These are phyloP conservation scores for Lachnellula suecica DNA, from an alignment of 2,329 filamentous ascomycete species.

Conservation along the genomic window DNA sequence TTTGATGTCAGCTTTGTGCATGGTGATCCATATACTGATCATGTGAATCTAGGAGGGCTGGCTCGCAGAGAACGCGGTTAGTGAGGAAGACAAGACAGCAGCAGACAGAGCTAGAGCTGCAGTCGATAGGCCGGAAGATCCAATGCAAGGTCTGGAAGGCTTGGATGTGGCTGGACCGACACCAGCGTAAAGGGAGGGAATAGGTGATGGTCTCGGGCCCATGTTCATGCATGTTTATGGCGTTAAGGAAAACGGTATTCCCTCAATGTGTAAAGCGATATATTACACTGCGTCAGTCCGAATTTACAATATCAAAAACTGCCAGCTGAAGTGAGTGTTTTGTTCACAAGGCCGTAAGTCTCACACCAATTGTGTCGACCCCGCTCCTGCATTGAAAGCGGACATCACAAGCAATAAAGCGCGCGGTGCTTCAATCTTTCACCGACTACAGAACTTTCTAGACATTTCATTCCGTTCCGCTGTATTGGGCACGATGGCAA, in stretches of 20 bases:
- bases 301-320: background rate
- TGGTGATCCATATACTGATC: constrained; percentile 11
- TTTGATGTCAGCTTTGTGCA: background rate
- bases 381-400: too few relatives aligned
- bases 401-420: too few relatives aligned
- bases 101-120: constrained; percentile 53
- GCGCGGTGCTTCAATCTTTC: too few relatives aligned
- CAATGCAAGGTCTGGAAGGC: constrained; percentile 94
- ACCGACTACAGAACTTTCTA: too few relatives aligned
- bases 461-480: too few relatives aligned
- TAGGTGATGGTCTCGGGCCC: background rate
- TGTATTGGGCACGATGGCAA: too few relatives aligned
- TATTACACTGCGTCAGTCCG: background rate
- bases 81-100: constrained; percentile 71
- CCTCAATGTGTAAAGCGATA: background rate
- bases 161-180: constrained; percentile 93
- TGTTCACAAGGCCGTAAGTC: too few relatives aligned
- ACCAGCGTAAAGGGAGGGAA: constrained; percentile 53
- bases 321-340: background rate
- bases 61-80: constrained; percentile 82
- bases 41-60: constrained; percentile 73
- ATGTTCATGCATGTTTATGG: constrained; percentile 16
- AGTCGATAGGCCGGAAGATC: constrained; percentile 66
- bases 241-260: constrained; percentile 10
- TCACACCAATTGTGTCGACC: too few relatives aligned